A percentile compares a stretch with the other conserved stretches of the same genome.
phyloP scores from a whole-genome alignment of 192 early-diverging fungal genomes.

The Coemansia sp. region DNA sequence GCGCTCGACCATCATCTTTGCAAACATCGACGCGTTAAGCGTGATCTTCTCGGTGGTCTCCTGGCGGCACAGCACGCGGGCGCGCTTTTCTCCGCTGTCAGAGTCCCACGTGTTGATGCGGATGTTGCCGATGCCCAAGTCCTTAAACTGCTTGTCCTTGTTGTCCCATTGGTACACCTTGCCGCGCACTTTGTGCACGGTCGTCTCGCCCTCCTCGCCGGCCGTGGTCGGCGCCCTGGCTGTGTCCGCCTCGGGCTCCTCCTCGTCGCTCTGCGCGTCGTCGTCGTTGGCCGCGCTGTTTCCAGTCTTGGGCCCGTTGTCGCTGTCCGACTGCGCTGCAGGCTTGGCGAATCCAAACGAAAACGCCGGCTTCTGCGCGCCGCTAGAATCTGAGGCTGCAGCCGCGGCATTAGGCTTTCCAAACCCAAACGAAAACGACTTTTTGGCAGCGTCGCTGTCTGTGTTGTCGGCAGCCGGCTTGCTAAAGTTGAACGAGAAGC shows the following conservation, averaged over 20 bases:
- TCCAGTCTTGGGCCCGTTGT: neutral
- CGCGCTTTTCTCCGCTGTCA: constrained; percentile 11
- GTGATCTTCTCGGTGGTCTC: constrained; percentile 45
- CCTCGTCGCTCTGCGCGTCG: neutral
- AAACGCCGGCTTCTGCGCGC: constrained; percentile 27
- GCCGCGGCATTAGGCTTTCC: neutral
- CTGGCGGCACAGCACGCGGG: constrained; percentile 52
- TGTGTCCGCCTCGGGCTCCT: neutral
- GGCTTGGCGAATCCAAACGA: constrained; percentile 42
- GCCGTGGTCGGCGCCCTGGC: constrained; percentile 23
- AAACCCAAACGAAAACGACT: constrained; percentile 44
- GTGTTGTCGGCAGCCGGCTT: constrained; percentile 13
- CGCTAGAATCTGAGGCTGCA: too few species aligned
- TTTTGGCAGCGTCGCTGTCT: constrained; percentile 13
- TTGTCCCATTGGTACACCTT: constrained; percentile 50
- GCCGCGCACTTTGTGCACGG: constrained; percentile 30
- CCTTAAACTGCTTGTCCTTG: constrained; percentile 28
- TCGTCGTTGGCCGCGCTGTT: too few species aligned
- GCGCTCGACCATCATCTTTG: constrained; percentile 38
- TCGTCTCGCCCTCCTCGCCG: constrained; percentile 52
- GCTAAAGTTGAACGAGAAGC: constrained; percentile 33
- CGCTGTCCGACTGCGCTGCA: neutral
- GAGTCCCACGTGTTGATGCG: constrained; percentile 33
- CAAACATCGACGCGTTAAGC: constrained; percentile 51
- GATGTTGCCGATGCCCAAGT: constrained; percentile 46